Evolutionary conservation across 768 basidiomycete species (phyloP).

Genomic region (Tylopilus subfusipes): DNA sequence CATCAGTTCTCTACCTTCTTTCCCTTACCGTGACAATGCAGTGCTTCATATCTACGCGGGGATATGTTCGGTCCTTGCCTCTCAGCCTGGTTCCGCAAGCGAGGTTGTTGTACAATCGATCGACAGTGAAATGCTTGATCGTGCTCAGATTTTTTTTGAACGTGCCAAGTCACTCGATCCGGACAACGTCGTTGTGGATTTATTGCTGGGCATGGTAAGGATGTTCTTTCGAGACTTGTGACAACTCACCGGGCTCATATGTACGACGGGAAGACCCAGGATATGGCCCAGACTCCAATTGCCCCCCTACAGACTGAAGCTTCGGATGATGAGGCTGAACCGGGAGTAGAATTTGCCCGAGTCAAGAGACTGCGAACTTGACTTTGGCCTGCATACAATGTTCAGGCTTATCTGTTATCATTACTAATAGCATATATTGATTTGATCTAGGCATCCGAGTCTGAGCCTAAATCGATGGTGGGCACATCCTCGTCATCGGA

Average conservation of each 20-base stretch:
- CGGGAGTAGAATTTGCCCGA: background rate
- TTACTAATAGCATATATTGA: background rate
- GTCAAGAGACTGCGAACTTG: slow-evolving; percentile 18
- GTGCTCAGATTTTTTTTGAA: slow-evolving; percentile 59
- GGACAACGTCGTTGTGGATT: slow-evolving; percentile 47
- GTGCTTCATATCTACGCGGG: slow-evolving; percentile 82
- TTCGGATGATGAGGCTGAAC: slow-evolving; percentile 38
- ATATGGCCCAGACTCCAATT: slow-evolving; percentile 20
- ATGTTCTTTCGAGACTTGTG: background rate
- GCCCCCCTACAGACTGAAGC: slow-evolving; percentile 9
- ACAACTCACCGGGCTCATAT: background rate
- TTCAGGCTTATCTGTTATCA: background rate
- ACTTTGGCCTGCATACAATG: background rate
- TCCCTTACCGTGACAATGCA: slow-evolving; percentile 82
- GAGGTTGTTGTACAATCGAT: slow-evolving; percentile 5
- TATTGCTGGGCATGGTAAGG: slow-evolving; percentile 53
- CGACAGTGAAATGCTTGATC: slow-evolving; percentile 44
- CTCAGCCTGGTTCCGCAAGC: slow-evolving; percentile 34
- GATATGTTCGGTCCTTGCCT: slow-evolving; percentile 62
- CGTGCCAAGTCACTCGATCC: slow-evolving; percentile 60
- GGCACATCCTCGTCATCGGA: slow-evolving; percentile 78
- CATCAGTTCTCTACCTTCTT: slow-evolving; percentile 76
- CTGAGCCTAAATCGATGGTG: slow-evolving; percentile 71
- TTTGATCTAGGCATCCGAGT: slow-evolving; percentile 51
- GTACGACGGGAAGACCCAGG: slow-evolving; percentile 16